Evolutionary conservation across 116 monocot species (phyloP), one percentile per base, ranked within the genome.

Genomic region (Thalassia testudinum): DNA sequence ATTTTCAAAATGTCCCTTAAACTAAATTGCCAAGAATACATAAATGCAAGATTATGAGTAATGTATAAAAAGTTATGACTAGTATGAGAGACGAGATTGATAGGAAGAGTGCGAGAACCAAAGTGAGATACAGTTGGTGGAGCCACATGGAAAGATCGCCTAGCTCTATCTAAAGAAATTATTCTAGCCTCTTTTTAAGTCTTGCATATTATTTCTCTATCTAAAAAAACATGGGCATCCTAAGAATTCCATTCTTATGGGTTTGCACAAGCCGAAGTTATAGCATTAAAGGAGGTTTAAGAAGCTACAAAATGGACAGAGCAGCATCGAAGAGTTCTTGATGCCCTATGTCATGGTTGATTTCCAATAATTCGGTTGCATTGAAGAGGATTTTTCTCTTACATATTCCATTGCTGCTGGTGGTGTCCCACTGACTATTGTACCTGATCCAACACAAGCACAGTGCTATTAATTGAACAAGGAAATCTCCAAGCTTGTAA

Each of bases 401-500:
- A 75, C 29, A 42, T 72, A 84, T 56, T 66, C 95, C 64, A 85
- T 95, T 74, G 43, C 72, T 19, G 62, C 53, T 5, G 81, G 81
- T 24, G 79, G 81, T 49, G 79, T 95, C 49, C 95, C 95, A 57
- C 70, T 95, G n/a, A 72, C 95, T 49, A 56, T 95, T 68, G 84
- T 95, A 44, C 95, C 95, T 53, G 95, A 95, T 52, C 88, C 95
- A 23, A 85, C 85, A 61, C 87, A 77, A 61, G 69, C 65, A 22
- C 95, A 84, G 30, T 84, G 84, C 61, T 66, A 50, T 75, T 88
- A 95, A 59, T 63, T 95, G 68, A 88, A 95, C 66, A 78, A 56
- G 51, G 88, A 95, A 58, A 59, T 95, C 66, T 75, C 65, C 52
- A 69, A 50, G 26, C 49, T 88, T 42, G 57, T 76, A 49, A 21